Base-by-base conservation (phyloP, 2,329 filamentous ascomycete genomes). In the Phialophora tarda region DNA sequence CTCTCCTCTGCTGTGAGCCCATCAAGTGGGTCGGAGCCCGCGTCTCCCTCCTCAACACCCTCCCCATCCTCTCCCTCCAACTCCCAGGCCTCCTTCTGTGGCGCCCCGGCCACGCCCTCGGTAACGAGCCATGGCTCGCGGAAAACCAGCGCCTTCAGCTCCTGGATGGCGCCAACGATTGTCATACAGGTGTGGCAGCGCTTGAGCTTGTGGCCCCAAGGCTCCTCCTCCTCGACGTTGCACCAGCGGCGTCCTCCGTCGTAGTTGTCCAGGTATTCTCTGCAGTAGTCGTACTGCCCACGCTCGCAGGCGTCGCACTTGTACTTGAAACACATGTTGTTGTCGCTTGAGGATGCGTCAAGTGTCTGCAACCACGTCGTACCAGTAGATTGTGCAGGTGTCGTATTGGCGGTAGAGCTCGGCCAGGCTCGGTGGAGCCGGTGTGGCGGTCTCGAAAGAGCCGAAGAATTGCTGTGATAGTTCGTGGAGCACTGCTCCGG, bases 71-170 rank as follows among this genome's bases (percentile, higher is more conserved):
- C 32, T 14, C 23, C 66, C 51, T 59, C 67, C 55, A 53, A 28
- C 63, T 70, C 68, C 69, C 69, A 71, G 12, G 56, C 66, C 26
- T 65, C 56, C 32, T 66, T 67, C 54, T 66, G 50, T 48, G 68
- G 65, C 24, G 62, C 64, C 12, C 69, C 71, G 3, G 32, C 57
- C 65, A 64, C 60, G 12, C 71, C 69, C 32, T 69, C 68, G 2
- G 67, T 70, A 11, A 61, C 17, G 26, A 68, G 59, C 60, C 64
- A 72, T 54, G 71, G 71, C 51, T 68, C 65, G 23, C 61, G 62
- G 21, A 63, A 64, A 26, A 70, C 60, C 1, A 70, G 57, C 24
- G 38, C 58, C 4, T 50, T 61, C 14, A 72, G 60, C 47, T 60
- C 30, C 12, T 12, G 8, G 32, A 68, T 70, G 28, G 41, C 71